Base-by-base conservation (phyloP, 768 basidiomycete species). In the Tulasnella sp. region DNA sequence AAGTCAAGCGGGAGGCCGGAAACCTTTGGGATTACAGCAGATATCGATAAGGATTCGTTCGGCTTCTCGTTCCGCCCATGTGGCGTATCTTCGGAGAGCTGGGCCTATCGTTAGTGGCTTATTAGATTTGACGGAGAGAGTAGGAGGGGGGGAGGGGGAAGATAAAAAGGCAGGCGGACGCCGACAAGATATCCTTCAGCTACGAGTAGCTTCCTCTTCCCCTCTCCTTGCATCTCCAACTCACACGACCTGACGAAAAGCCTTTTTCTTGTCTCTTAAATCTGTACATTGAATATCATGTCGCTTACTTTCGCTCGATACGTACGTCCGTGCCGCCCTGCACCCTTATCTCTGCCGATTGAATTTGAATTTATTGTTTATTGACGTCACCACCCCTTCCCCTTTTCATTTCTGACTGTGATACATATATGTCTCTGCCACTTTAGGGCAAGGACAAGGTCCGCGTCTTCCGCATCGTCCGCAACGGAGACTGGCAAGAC, bases 391-490 rank as follows among this genome's bases (percentile, higher is more conserved):
- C 44, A 7, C 44, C 44, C 13, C 15, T 46, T 46, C 11, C 44
- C 18, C 26, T 23, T n/a, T 20, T n/a, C 55, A 3, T 23, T 57
- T n/a, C 26, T 57, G 39, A 39, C 39, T 39, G 3, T 39, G 39
- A 39, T 9, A n/a, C n/a, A n/a, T n/a, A n/a, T n/a, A n/a, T n/a
- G 39, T 39, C 5, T 39, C 39, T 9, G 39, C 39, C 39, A 37
- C 42, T 37, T 10, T 44, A 96, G 81, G 96, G 96, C 15, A 98
- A 98, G 85, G 92, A 94, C 84, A 91, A 92, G 80, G 89, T 99
- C 20, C 89, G 95, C 32, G 92, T 99, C 61, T 89, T 94, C 80
- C 90, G 96, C 40, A 88, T 97, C 77, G 94, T 96, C 29, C 88
- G 95, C 13, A 88, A 90, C 72, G 89, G 86, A 5, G 85, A 86